Evolutionary conservation across 1,284 basidiomycete species (phyloP), one percentile per base, ranked within the genome.

Genomic region (Sanguinoderma infundibulare): DNA sequence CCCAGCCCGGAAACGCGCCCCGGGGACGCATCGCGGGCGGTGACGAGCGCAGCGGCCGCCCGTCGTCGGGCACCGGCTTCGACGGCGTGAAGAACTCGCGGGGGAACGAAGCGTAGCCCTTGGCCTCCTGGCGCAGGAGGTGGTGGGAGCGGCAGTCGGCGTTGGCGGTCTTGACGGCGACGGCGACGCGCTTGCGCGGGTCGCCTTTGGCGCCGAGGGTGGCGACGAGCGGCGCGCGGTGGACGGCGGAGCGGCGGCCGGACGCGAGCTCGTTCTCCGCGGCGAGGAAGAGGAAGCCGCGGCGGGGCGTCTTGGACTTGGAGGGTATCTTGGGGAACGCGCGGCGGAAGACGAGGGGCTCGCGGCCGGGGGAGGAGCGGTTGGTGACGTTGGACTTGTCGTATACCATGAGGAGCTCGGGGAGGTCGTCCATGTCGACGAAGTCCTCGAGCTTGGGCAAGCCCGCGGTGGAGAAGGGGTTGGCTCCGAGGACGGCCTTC

Each of bases 31-130:
- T 55, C 2, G 75, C 66, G 64, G 6, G 65, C 60, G 5, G 57
- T 28, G 8, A 15, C 1, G 9, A 24, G 32, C 49, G 49, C 20
- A 15, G 40, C 12, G 14, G 60, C 59, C 2, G 75, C 0, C 83
- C 73, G 9, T 74, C 74, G 12, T 77, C 71, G 7, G 81, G 81
- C 0, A 79, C 74, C 1, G 81, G 82, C 61, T 77, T 79, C 36
- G 84, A 70, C 59, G 81, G 77, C 22, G 64, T 63, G 22, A 68
- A 64, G 38, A 67, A 66, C 40, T 57, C 50, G 12, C 65, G 53
- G 0, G 80, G 79, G 63, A 85, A 80, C 5, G 55, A 51, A 60
- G 80, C 72, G 63, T 84, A 85, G 35, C 79, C 81, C 12, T 62
- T 60, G 0, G 79, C 81, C 66, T 86, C 83, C 36, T 74, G 61